phyloP scores from a whole-genome alignment of 306 rosid genomes.

The Fragaria nilgerrensis region DNA sequence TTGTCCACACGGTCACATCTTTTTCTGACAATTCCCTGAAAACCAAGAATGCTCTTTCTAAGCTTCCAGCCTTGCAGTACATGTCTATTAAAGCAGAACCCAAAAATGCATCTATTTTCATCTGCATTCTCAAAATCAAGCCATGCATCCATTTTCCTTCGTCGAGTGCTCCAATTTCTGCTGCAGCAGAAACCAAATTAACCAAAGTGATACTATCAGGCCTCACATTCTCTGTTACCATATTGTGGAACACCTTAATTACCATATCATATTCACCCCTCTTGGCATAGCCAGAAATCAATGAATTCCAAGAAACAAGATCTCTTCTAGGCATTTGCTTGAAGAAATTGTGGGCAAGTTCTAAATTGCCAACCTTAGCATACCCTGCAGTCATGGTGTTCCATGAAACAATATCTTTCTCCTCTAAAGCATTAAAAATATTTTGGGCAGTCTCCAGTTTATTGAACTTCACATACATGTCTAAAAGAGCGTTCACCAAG shows the following conservation, averaged over 20 bases:
- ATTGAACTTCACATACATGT: conserved; percentile 51
- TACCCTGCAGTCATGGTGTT: conserved; percentile 51
- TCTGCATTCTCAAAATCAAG: conserved; percentile 35
- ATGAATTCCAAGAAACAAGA: conserved; percentile 59
- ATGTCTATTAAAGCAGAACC: conserved; percentile 56
- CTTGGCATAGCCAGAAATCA: conserved; percentile 45
- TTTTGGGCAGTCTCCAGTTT: conserved; percentile 35
- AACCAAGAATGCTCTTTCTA: conserved; percentile 39
- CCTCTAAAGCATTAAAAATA: conserved; percentile 27
- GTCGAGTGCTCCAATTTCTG: conserved; percentile 49
- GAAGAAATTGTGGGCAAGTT: conserved; percentile 40
- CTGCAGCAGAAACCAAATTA: conserved; percentile 45
- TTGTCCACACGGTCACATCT: conserved; percentile 49
- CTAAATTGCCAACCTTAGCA: conserved; percentile 45
- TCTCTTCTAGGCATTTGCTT: conserved; percentile 48
- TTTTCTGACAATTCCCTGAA: conserved; percentile 38
- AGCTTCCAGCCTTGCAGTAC: conserved; percentile 57
- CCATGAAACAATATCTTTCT: conserved; percentile 54
- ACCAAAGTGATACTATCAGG: conserved; percentile 47
- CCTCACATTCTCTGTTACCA: conserved; percentile 29
- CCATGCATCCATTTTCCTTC: conserved; percentile 51
- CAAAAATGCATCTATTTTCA: conserved; percentile 38
- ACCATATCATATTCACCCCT: conserved; percentile 35
- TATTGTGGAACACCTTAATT: conserved; percentile 28
- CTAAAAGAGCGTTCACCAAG: conserved; percentile 54